phyloP scores from a whole-genome alignment of 257 asterid genomes.

The Anisodus acutangulus region DNA sequence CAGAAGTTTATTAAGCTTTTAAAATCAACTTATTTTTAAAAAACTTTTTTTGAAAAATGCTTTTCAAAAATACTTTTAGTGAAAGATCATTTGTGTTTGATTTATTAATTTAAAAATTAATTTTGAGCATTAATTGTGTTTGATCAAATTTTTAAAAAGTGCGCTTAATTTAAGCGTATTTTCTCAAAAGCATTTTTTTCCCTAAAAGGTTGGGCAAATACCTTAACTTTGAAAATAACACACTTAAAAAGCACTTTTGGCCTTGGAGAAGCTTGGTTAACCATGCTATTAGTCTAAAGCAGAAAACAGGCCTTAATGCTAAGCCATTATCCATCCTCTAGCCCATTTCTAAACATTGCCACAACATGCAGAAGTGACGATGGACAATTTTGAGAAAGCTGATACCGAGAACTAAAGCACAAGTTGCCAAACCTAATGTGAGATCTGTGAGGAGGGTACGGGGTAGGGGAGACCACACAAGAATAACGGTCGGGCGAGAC shows the following conservation, averaged over 20 bases:
- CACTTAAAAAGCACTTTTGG: no score
- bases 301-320: background rate
- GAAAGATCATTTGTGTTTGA: no score
- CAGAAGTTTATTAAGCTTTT: background rate
- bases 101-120: no score
- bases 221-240: no score
- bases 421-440: background rate
- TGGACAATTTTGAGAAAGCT: background rate
- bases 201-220: no score
- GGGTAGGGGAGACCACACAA: background rate
- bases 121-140: background rate
- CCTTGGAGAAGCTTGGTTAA: background rate
- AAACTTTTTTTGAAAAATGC: no score
- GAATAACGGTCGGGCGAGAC: background rate
- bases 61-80: no score
- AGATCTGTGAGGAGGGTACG: background rate
- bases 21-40: no score
- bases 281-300: background rate
- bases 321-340: background rate
- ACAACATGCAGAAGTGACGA: background rate
- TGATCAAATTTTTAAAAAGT: background rate
- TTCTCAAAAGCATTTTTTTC: background rate
- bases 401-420: background rate
- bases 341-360: background rate
- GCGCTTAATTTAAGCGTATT: no score